Conservation (phyloP, 129 eudicot genomes). For the Apium graveolens region DNA sequence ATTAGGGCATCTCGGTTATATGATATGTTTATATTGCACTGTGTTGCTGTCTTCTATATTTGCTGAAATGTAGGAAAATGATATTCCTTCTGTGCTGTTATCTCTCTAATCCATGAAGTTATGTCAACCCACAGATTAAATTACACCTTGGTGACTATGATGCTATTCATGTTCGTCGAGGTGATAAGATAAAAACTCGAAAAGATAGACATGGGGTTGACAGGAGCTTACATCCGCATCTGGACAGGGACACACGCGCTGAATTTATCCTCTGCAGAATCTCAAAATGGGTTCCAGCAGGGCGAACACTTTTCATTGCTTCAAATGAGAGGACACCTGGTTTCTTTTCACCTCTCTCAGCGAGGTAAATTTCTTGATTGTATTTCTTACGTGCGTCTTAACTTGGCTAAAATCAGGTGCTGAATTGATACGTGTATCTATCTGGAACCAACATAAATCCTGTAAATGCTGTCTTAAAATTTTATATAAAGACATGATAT, state of each 20-base stretch:
- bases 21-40: neutral
- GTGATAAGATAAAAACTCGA: slow-evolving; percentile 80
- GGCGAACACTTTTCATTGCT: slow-evolving; percentile 73
- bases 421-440: neutral
- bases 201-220: slow-evolving; percentile 82
- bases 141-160: slow-evolving; percentile 82
- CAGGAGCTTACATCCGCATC: slow-evolving; percentile 75
- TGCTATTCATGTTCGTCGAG: slow-evolving; percentile 95
- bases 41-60: neutral
- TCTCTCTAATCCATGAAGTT: slow-evolving; percentile 7
- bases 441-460: neutral
- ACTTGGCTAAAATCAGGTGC: neutral
- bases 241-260: slow-evolving; percentile 85
- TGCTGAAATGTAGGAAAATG: neutral
- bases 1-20: neutral
- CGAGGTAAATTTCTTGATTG: slow-evolving; percentile 33
- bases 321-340: slow-evolving; percentile 86
- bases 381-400: neutral
- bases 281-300: slow-evolving; percentile 72
- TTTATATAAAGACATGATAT: neutral
- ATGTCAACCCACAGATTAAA: slow-evolving; percentile 44
- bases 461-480: neutral
- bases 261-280: slow-evolving; percentile 84
- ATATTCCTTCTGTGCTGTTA: neutral
- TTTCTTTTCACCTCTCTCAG: slow-evolving; percentile 77